Conservation (phyloP, 2,329 filamentous ascomycete genomes). For the Fusarium nematophilum region DNA sequence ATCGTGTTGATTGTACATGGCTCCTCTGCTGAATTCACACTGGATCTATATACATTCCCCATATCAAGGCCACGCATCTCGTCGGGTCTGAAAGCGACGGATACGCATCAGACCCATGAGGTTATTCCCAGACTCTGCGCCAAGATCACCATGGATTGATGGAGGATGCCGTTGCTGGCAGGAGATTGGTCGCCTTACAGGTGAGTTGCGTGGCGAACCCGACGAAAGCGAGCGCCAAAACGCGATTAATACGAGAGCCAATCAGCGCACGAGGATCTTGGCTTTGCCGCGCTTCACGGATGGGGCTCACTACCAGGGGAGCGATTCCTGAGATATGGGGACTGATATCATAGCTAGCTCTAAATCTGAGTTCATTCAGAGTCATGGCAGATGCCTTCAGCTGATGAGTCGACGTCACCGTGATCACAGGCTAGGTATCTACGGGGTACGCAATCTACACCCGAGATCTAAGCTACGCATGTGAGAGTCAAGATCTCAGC, state of each 20-base stretch:
- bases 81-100: slow-evolving; percentile 32
- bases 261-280: slow-evolving; percentile 1
- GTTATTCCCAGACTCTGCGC: background rate
- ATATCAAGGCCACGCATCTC: slow-evolving; percentile 15
- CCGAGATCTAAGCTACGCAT: background rate
- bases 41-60: slow-evolving; percentile 13
- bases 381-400: too few species aligned
- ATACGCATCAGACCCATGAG: slow-evolving; percentile 10
- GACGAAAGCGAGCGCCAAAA: slow-evolving; percentile 35
- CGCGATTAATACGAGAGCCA: slow-evolving; percentile 21
- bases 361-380: background rate
- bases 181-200: too few species aligned
- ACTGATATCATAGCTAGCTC: background rate
- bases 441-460: background rate
- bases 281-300: too few species aligned
- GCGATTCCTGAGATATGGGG: too few species aligned
- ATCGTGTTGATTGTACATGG: background rate
- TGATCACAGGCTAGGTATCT: background rate
- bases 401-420: background rate
- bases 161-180: slow-evolving; percentile 12
- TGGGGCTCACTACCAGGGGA: too few species aligned
- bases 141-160: background rate
- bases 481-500: slow-evolving; percentile 5
- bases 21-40: background rate
- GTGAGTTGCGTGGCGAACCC: slow-evolving; percentile 13